phyloP scores from a whole-genome alignment of 1,139 yeast species.

The Kodamaea alishanica region DNA sequence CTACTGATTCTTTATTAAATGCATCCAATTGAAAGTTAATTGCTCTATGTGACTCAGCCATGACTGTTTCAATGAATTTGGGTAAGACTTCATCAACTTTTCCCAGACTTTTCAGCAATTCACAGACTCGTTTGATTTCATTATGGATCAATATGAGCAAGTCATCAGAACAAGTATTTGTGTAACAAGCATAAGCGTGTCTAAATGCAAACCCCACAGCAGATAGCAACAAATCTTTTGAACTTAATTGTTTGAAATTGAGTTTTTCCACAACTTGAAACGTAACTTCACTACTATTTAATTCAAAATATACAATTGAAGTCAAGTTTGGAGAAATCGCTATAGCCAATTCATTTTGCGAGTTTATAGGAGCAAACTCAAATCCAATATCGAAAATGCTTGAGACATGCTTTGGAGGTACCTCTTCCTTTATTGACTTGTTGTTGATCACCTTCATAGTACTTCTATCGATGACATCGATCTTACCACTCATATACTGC shows the following conservation, averaged over 20 bases:
- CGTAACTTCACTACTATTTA: constrained; percentile 19
- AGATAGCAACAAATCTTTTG: constrained; percentile 35
- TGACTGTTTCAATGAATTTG: constrained; percentile 41
- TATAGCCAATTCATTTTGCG: constrained; percentile 32
- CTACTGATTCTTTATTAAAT: constrained; percentile 63
- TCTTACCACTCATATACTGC: constrained; percentile 37
- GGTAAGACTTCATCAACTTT: constrained; percentile 16
- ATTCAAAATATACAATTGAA: constrained; percentile 38
- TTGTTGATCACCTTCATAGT: constrained; percentile 23
- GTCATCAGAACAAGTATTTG: constrained; percentile 64
- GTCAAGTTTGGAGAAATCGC: constrained; percentile 59
- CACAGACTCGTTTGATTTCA: constrained; percentile 33
- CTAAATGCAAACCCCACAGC: constrained; percentile 62
- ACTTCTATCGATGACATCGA: constrained; percentile 41
- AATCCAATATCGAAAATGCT: constrained; percentile 60
- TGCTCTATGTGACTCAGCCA: constrained; percentile 66
- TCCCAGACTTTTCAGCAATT: constrained; percentile 17
- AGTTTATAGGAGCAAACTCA: constrained; percentile 22
- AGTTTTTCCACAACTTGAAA: constrained; percentile 30
- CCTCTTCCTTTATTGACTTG: not conserved
- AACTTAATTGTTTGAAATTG: constrained; percentile 17
- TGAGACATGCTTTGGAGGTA: constrained; percentile 33
- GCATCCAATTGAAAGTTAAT: constrained; percentile 64
- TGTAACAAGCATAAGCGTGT: constrained; percentile 66
- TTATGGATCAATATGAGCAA: constrained; percentile 51